phyloP scores from a whole-genome alignment of 129 eudicot species.

The Chrysanthemum lavandulifolium region DNA sequence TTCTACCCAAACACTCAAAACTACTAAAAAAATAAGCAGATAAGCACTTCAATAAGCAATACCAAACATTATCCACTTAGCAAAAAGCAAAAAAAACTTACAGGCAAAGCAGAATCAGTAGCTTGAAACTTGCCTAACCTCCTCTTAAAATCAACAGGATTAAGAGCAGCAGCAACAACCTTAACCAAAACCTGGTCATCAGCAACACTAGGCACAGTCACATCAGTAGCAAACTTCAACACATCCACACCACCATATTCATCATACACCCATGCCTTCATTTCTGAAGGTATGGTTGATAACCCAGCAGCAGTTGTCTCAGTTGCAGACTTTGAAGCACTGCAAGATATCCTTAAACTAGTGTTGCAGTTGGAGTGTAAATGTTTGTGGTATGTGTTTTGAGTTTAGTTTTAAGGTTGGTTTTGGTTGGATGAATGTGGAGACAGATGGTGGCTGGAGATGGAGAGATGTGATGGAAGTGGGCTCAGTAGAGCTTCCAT shows the following conservation, averaged over 20 bases:
- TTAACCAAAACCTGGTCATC: conserved; percentile 91
- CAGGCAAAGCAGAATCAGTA: conserved; percentile 90
- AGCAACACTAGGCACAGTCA: conserved; percentile 60
- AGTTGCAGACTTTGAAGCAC: conserved; percentile 56
- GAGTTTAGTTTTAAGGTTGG: conserved; percentile 7
- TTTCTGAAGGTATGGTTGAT: conserved; percentile 53
- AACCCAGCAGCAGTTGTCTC: conserved; percentile 37
- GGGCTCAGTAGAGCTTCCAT: conserved; percentile 80
- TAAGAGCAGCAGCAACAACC: conserved; percentile 90
- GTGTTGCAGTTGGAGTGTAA: not conserved
- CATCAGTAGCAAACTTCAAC: conserved; percentile 50
- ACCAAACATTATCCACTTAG: not conserved
- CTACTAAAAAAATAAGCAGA: not conserved
- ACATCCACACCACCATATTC: conserved; percentile 94
- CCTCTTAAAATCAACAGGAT: conserved; percentile 89
- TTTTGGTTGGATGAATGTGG: conserved; percentile 24
- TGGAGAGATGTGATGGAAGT: conserved; percentile 50
- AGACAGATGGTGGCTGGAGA: conserved; percentile 32
- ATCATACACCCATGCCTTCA: conserved; percentile 87
- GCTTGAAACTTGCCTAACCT: conserved; percentile 84
- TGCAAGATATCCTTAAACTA: conserved; percentile 31
- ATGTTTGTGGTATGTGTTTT: not conserved
- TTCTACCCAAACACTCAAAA: no score
- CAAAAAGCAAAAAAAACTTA: conserved; percentile 30
- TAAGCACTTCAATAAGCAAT: not conserved